Evolutionary conservation across 1,284 basidiomycete genomes (phyloP).

Genomic region (Boletus smithii): DNA sequence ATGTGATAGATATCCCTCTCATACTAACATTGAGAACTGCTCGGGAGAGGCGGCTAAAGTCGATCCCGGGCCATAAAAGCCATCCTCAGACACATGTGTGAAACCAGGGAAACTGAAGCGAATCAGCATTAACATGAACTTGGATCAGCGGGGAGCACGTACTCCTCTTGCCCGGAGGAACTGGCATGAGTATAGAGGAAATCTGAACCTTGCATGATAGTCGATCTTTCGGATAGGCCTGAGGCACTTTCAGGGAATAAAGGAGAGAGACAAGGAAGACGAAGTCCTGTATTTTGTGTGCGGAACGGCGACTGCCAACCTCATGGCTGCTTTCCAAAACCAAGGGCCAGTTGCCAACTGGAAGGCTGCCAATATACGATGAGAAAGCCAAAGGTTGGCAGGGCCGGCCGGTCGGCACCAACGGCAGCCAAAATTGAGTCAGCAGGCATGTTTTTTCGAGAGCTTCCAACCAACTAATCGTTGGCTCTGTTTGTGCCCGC

Average conservation of each 20-base stretch:
- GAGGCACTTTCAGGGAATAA: no score
- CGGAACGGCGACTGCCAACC: not conserved
- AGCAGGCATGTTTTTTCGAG: not conserved
- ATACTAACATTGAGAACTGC: constrained; percentile 5
- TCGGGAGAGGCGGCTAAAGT: constrained; percentile 4
- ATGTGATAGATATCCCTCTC: not conserved
- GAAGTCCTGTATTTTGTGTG: not conserved
- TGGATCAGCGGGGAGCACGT: not conserved
- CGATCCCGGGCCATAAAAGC: accelerated
- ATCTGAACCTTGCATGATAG: not conserved
- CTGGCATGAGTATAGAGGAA: not conserved
- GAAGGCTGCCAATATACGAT: not conserved
- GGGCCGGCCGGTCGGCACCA: not conserved
- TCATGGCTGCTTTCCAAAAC: not conserved
- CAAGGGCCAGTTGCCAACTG: not conserved
- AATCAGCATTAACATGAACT: not conserved
- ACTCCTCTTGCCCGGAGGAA: not conserved
- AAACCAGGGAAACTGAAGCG: not conserved
- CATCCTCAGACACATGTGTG: not conserved
- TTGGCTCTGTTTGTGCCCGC: not conserved
- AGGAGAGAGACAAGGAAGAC: no score
- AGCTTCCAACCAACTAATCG: not conserved
- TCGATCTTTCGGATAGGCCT: not conserved
- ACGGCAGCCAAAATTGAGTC: not conserved
- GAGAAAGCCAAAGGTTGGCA: not conserved